These are phyloP conservation scores for Talaromyces funiculosus DNA, from an alignment of 2,329 filamentous ascomycete species.

Conservation along the genomic window DNA sequence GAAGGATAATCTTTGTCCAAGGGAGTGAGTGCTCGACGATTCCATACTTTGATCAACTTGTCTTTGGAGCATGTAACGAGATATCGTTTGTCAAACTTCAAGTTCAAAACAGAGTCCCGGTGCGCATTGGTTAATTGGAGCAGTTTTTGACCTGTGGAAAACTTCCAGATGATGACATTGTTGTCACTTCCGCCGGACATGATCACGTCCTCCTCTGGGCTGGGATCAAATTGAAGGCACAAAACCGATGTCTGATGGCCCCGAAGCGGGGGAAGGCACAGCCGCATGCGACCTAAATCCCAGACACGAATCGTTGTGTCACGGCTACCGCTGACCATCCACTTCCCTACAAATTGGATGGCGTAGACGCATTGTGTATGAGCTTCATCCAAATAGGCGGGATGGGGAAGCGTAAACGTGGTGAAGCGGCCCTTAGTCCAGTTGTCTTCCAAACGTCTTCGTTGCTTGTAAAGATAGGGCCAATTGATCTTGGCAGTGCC, in stretches of 20 bases:
- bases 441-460: constrained; percentile 77
- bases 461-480: constrained; percentile 88
- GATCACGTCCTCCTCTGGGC: constrained; percentile 82
- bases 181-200: constrained; percentile 93
- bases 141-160: constrained; percentile 80
- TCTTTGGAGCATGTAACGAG: constrained; percentile 97
- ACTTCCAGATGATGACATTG: constrained; percentile 84
- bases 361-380: constrained; percentile 94
- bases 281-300: constrained; percentile 74
- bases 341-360: constrained; percentile 79
- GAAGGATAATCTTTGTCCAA: constrained; percentile 42
- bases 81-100: constrained; percentile 85
- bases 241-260: constrained; percentile 84
- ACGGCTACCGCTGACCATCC: constrained; percentile 86
- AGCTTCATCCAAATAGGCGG: constrained; percentile 69
- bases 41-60: constrained; percentile 95
- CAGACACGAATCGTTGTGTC: constrained; percentile 85
- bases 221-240: constrained; percentile 90
- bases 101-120: constrained; percentile 83
- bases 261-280: constrained; percentile 65
- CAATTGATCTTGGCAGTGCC: constrained; percentile 65
- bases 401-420: constrained; percentile 88
- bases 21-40: constrained; percentile 60
- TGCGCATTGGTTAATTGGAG: constrained; percentile 74
- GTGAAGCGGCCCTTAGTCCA: constrained; percentile 78